Conservation (phyloP, 2,329 filamentous ascomycete genomes). For the Leptographium flavum region DNA sequence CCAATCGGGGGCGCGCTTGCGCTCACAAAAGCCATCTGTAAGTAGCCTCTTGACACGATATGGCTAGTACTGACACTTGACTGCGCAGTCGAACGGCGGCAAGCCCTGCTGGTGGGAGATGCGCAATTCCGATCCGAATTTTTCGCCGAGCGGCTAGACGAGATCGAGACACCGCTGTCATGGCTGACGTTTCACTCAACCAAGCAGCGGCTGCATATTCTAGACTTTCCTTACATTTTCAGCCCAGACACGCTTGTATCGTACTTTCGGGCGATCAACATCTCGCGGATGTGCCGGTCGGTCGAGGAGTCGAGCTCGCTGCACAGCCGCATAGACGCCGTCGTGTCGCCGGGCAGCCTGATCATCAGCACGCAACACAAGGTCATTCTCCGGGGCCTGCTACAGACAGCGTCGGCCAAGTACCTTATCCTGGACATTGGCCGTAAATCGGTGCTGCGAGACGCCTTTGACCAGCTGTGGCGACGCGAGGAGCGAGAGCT, state of each 20-base stretch:
- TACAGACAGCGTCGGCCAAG: conserved; percentile 53
- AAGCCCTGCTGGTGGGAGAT: conserved; percentile 49
- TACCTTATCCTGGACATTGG: conserved; percentile 59
- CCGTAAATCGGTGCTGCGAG: conserved; percentile 50
- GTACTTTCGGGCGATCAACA: conserved; percentile 82
- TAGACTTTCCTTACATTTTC: conserved; percentile 74
- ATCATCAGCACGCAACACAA: conserved; percentile 44
- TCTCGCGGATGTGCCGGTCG: conserved; percentile 68
- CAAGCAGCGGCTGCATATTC: conserved; percentile 53
- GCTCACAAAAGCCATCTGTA: conserved; percentile 59
- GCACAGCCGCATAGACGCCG: conserved; percentile 39
- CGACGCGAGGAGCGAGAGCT: conserved; percentile 70
- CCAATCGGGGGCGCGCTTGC: conserved; percentile 65
- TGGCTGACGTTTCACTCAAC: conserved; percentile 52
- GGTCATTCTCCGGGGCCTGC: conserved; percentile 43
- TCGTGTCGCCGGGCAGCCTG: conserved; percentile 38
- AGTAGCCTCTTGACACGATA: conserved; percentile 19
- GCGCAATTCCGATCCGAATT: conserved; percentile 63
- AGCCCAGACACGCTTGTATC: conserved; percentile 55
- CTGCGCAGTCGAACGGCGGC: conserved; percentile 44
- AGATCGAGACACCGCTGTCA: conserved; percentile 56
- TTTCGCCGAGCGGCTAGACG: conserved; percentile 61
- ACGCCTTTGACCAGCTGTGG: conserved; percentile 84
- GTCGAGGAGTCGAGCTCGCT: conserved; percentile 55
- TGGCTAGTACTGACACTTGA: background rate